Evolutionary conservation across 2,329 filamentous ascomycete species (phyloP).

Genomic region (Chrysoporthe austroafricana): DNA sequence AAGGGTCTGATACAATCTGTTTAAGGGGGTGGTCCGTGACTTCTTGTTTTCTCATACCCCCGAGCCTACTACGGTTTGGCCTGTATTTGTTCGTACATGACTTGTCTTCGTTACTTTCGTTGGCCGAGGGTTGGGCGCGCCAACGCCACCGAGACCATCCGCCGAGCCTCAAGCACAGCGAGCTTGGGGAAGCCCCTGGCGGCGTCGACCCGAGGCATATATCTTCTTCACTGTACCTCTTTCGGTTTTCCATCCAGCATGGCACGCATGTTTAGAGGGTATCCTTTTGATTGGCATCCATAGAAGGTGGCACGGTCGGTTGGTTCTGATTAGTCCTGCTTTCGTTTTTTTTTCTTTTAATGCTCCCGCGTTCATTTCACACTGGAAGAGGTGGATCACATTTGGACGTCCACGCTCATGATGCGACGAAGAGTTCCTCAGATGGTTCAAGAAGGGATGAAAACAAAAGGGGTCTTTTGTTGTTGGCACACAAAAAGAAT

Average conservation of each 20-base stretch:
- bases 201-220: conserved; percentile 9
- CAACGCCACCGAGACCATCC: not conserved
- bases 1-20: conserved; percentile 20
- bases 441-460: conserved; percentile 25
- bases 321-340: conserved; percentile 12
- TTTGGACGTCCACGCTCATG: conserved; percentile 23
- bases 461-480: conserved; percentile 19
- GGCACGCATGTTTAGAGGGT: conserved; percentile 28
- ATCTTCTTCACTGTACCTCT: conserved; percentile 15
- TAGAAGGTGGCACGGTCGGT: conserved; percentile 26
- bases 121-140: conserved; percentile 7
- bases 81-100: conserved; percentile 27
- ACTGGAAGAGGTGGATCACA: conserved; percentile 25
- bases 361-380: conserved; percentile 17
- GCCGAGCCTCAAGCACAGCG: not conserved
- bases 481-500: conserved; percentile 26
- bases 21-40: conserved; percentile 9
- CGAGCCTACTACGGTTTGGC: conserved; percentile 17
- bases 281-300: conserved; percentile 29
- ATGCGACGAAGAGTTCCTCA: conserved; percentile 26
- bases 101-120: conserved; percentile 24
- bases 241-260: conserved; percentile 24
- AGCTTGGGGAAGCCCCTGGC: not conserved
- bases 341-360: conserved; percentile 21
- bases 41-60: conserved; percentile 26